Conservation (phyloP, 2,329 filamentous ascomycete species). For the Aspergillus candidus region DNA sequence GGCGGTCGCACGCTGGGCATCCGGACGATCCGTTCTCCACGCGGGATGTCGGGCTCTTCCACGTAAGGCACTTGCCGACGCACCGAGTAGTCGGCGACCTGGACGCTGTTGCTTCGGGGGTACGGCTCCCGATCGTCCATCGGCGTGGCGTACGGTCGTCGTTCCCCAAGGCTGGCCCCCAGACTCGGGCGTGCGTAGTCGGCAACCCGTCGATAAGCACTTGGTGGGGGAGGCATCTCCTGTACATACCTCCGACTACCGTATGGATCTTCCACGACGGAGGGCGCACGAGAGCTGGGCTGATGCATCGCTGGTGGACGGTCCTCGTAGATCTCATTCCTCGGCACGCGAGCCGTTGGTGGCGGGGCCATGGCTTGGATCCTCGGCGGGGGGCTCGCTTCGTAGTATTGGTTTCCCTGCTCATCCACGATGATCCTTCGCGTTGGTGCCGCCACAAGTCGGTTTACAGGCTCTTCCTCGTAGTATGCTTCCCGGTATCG, state of each 20-base stretch:
- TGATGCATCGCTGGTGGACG: slow-evolving; percentile 20
- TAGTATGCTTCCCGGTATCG: slow-evolving; percentile 38
- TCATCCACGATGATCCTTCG: slow-evolving; percentile 73
- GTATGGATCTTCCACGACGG: slow-evolving; percentile 39
- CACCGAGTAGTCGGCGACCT: slow-evolving; percentile 36
- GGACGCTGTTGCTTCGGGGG: slow-evolving; percentile 36
- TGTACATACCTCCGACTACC: slow-evolving; percentile 36
- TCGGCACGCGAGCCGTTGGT: slow-evolving; percentile 26
- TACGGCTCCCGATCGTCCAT: slow-evolving; percentile 30
- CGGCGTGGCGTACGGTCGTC: slow-evolving; percentile 27
- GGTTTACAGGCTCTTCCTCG: slow-evolving; percentile 39
- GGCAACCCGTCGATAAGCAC: slow-evolving; percentile 35
- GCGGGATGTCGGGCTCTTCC: slow-evolving; percentile 60
- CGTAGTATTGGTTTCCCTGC: slow-evolving; percentile 73
- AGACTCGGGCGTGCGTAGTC: slow-evolving; percentile 30
- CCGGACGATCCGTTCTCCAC: slow-evolving; percentile 49
- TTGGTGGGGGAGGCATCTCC: slow-evolving; percentile 41
- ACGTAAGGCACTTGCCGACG: slow-evolving; percentile 37
- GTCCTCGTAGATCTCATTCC: slow-evolving; percentile 31
- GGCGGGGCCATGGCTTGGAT: slow-evolving; percentile 27
- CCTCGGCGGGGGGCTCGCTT: slow-evolving; percentile 42
- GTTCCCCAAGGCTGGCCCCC: slow-evolving; percentile 23
- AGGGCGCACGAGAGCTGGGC: slow-evolving; percentile 35
- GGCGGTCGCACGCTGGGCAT: slow-evolving; percentile 55
- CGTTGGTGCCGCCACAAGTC: slow-evolving; percentile 48